These are phyloP conservation scores for Globisporangium takayamanum DNA, from an alignment of 352 stramenopile genomes.

Conservation along the genomic window DNA sequence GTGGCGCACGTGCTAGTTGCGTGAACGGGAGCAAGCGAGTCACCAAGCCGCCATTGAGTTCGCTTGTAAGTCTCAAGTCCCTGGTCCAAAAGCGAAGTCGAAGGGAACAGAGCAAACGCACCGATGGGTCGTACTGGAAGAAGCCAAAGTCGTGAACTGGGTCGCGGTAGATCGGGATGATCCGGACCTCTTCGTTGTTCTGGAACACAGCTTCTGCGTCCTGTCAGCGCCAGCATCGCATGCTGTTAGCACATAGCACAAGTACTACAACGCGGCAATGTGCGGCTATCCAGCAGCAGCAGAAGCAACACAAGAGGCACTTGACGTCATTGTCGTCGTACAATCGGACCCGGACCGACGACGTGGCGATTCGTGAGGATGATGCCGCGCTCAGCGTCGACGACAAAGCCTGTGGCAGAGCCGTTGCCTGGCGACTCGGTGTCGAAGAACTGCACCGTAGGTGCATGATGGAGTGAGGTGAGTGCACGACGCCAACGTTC, in stretches of 20 bases:
- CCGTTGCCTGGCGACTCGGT: conserved; percentile 83
- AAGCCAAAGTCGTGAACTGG: conserved; percentile 93
- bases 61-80: neutral
- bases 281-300: neutral
- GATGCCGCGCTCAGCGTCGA: conserved; percentile 87
- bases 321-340: conserved; percentile 23
- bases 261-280: neutral
- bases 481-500: neutral
- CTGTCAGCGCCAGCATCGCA: conserved; percentile 18
- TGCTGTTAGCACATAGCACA: conserved; percentile 1
- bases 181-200: conserved; percentile 92
- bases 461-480: neutral
- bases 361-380: conserved; percentile 93
- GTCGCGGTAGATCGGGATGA: conserved; percentile 89
- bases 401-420: conserved; percentile 90
- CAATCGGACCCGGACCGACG: conserved; percentile 77
- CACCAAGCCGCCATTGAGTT: neutral
- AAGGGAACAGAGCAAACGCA: conserved; percentile 17
- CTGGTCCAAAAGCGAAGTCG: too few relatives aligned
- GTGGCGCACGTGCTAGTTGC: conserved; percentile 72
- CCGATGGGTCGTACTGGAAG: conserved; percentile 83
- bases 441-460: conserved; percentile 74
- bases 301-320: neutral
- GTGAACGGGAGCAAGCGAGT: neutral
- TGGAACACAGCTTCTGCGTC: conserved; percentile 89